Evolutionary conservation across 345 rosid species (phyloP), one percentile per base, ranked within the genome.

Genomic region (Gossypium sturtianum): DNA sequence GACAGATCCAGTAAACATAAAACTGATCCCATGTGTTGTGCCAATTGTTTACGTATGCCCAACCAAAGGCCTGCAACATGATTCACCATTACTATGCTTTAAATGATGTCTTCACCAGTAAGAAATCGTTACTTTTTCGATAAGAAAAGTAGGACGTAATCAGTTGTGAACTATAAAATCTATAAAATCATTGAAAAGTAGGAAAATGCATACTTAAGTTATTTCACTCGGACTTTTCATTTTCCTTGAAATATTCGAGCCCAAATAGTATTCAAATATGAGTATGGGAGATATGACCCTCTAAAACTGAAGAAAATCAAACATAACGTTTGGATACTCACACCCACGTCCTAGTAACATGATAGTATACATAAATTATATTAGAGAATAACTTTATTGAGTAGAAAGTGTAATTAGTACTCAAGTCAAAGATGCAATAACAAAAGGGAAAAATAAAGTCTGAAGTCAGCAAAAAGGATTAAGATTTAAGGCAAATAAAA

Each of bases 1-100:
- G 97, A 79, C 97, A 85, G 66, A 95, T 72, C 99, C 98, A 95
- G 72, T 93, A 89, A 22, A 95, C 98, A 44, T 93, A 95, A 70
- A 90, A 78, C 68, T 95, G 99, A 75, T 93, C 94, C 98, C 97
- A 93, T 66, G 94, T 89, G 81, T 84, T 80, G 79, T 95, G 99
- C 83, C 92, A 66, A 22, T 85, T 91, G 89, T 90, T 79, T 51
- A 91, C 54, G 64, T 88, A 95, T 19, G 94, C 97, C 99, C 99
- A 95, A 9, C 97, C 99, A 70, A 88, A 95, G 16, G 99, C 99
- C 98, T 95, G 87, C 61, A 72, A 52, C 17, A 16, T 29, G 57
- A 69, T 25, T 52, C 73, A 27, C 23, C 72, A 25, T 20, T 10
- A 10, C 41, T 27, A 51, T 13, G 44, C 45, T 68, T 48, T 68